Conservation (phyloP, 305 asterid genomes). For the Fraxinus latifolia region DNA sequence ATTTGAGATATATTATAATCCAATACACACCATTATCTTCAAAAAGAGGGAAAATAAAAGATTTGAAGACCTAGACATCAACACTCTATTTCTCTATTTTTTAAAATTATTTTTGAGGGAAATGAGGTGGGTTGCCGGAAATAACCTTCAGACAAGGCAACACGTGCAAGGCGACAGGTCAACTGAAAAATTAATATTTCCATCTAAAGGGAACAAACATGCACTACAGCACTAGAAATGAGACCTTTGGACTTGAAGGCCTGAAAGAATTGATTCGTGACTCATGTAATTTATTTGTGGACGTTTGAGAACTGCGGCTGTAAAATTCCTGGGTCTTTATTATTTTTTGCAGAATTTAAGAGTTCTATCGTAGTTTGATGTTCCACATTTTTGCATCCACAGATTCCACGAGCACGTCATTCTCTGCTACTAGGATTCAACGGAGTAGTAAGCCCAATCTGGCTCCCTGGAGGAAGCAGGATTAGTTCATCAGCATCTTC, state of each 20-base stretch:
- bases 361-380: not conserved
- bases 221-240: not conserved
- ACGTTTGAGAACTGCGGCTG: not conserved
- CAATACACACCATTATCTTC: not conserved
- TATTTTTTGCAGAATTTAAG: not conserved
- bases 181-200: not conserved
- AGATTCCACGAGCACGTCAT: not conserved
- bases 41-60: not conserved
- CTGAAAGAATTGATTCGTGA: not conserved
- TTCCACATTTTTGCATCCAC: not conserved
- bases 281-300: not conserved
- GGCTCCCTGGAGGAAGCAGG: not conserved
- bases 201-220: not conserved
- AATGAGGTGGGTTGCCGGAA: not conserved
- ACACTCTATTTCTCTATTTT: not conserved
- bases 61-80: not conserved
- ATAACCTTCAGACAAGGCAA: not conserved
- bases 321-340: not conserved
- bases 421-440: not conserved
- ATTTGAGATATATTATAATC: not conserved
- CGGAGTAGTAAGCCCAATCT: not conserved
- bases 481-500: not conserved
- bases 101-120: not conserved
- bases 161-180: not conserved
- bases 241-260: not conserved